Base-by-base conservation (phyloP, 148 eudicot species). In the Arctostaphylos glauca region DNA sequence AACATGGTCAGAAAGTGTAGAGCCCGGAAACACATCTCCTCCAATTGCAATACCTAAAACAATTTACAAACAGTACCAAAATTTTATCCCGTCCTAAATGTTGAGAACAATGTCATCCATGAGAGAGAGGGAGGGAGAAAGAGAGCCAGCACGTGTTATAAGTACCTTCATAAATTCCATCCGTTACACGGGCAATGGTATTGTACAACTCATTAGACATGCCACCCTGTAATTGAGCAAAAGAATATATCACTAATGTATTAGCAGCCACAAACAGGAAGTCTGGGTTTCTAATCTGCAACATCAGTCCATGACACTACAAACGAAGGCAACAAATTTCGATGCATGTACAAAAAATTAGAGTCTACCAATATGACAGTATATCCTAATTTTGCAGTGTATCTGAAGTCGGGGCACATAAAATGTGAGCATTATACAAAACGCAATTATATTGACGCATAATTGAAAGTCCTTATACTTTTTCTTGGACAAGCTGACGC, bases 21-120 rank as follows among this genome's bases (percentile, higher is more conserved):
- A 96, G 13, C 99, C 99, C 43, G 99, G 99, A 84, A 96, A 96
- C 71, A 94, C 99, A 88, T 96, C 99, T 82, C 99, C 98, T 89
- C 98, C 99, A 83, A 96, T 96, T 71, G 98, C 97, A 88, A 96
- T 96, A 80, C 99, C 99, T 96, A 64, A 80, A 52, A 43, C 80
- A 60, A 70, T 18, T 21, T 23, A 31, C 21, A 62, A 62, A 21
- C 68, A 21, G 13, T 62, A 21, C 6, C 53, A 59, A 2, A 53
- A 67, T 59, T 83, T 23, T 2, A 80, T 16, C 75, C 56, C 19
- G 8, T 73, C n/a, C 38, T 15, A 76, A 58, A 70, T 43, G 56
- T 21, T 52, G 23, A 52, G 54, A 23, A 83, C 21, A 62, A 62
- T 41, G 2, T 19, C 10, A 75, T 81, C 59, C 53, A 13, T 23